phyloP scores from a whole-genome alignment of 306 rosid genomes.

The Cicer bijugum region DNA sequence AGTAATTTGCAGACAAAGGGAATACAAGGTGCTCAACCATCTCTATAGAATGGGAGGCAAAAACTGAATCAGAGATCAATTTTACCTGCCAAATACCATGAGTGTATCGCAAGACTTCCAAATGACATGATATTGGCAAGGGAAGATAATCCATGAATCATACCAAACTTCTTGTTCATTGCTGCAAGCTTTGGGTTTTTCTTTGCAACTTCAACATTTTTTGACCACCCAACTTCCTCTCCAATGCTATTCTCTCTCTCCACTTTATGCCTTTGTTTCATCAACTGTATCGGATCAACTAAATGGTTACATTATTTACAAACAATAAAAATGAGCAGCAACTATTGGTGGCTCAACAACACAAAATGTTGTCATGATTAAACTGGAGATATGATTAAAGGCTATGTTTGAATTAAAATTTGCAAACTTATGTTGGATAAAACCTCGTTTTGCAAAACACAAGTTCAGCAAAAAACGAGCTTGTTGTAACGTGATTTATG shows the following conservation, averaged over 20 bases:
- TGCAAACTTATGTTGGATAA: background rate
- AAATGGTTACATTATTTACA: constrained; percentile 21
- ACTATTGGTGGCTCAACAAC: constrained; percentile 27
- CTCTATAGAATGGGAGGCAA: constrained; percentile 40
- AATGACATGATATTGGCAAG: constrained; percentile 92
- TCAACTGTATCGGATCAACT: constrained; percentile 68
- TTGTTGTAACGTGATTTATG: background rate
- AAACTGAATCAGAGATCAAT: constrained; percentile 60
- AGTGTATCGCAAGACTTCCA: constrained; percentile 94
- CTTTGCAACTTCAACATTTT: constrained; percentile 89
- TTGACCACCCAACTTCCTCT: constrained; percentile 91
- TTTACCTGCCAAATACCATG: constrained; percentile 97
- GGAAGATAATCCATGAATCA: constrained; percentile 97
- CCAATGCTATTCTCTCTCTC: constrained; percentile 86
- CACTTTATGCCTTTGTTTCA: constrained; percentile 96
- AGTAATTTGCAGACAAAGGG: constrained; percentile 2
- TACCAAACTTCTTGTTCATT: constrained; percentile 97
- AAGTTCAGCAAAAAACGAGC: background rate
- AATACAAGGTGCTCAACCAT: constrained; percentile 40
- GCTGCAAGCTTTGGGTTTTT: constrained; percentile 86
- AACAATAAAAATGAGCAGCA: background rate
- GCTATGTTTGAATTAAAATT: background rate
- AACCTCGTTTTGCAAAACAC: background rate
- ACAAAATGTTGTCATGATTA: constrained; percentile 21
- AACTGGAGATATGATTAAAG: constrained; percentile 3